phyloP scores from a whole-genome alignment of 352 stramenopile genomes.

The Blastocystis sp. region DNA sequence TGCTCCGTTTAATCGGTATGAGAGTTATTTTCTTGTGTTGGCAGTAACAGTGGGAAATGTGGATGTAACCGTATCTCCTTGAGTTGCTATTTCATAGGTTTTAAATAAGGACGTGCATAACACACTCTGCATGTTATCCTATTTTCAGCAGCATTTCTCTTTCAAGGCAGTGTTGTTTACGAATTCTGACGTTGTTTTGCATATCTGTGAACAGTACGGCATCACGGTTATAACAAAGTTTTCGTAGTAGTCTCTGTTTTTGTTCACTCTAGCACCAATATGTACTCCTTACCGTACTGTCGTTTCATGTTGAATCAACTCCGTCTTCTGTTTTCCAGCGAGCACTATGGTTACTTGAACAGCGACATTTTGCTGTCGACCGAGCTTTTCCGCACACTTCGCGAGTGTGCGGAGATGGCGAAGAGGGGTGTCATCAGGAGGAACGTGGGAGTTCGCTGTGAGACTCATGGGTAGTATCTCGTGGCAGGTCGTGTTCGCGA shows the following conservation, averaged over 20 bases:
- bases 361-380: slow-evolving; percentile 1
- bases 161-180: slow-evolving; percentile 9
- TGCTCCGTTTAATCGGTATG: background rate
- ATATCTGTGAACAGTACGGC: background rate
- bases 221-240: background rate
- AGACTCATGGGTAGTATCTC: background rate
- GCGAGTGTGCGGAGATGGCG: background rate
- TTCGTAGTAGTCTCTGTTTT: background rate
- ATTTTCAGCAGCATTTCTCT: slow-evolving; percentile 32
- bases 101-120: background rate
- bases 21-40: background rate
- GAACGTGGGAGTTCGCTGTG: background rate
- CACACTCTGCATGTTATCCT: background rate
- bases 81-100: background rate
- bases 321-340: background rate
- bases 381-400: background rate
- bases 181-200: background rate
- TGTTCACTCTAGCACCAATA: background rate
- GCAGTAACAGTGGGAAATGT: background rate
- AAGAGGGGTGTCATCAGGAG: background rate
- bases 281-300: background rate
- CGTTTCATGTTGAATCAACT: background rate
- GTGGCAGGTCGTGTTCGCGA: background rate
- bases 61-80: background rate
- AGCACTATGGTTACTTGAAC: slow-evolving; percentile 14